A percentile compares a stretch with the other conserved stretches of the same genome.
Evolutionary conservation across 2,329 filamentous ascomycete species (phyloP).

Genomic region (Clarireedia hainanense): DNA sequence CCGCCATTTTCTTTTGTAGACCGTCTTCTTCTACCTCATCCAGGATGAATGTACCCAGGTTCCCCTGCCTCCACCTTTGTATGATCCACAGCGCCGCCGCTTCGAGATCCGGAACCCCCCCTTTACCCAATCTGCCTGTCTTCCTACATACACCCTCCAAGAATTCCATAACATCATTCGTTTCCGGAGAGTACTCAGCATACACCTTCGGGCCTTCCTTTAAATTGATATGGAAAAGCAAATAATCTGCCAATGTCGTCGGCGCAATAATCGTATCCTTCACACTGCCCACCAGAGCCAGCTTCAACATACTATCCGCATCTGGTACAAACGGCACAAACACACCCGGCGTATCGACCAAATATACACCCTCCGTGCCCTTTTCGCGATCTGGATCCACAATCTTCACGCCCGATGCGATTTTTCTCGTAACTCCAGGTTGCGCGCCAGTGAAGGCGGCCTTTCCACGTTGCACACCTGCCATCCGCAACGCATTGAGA

Average conservation of each 20-base stretch:
- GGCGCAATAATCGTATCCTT: constrained; percentile 79
- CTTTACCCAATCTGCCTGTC: constrained; percentile 68
- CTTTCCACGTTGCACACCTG: constrained; percentile 58
- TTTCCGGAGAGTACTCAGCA: constrained; percentile 54
- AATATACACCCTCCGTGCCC: constrained; percentile 51
- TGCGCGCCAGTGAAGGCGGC: constrained; percentile 77
- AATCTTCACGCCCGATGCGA: constrained; percentile 77
- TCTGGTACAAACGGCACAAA: constrained; percentile 88
- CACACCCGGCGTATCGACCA: constrained; percentile 89
- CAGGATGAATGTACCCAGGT: constrained; percentile 68
- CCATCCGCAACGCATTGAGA: constrained; percentile 74
- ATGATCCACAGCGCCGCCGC: constrained; percentile 73
- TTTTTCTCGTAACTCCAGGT: constrained; percentile 82
- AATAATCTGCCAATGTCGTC: constrained; percentile 77
- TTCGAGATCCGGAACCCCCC: constrained; percentile 62
- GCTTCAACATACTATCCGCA: constrained; percentile 83
- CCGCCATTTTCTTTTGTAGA: constrained; percentile 43
- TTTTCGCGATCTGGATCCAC: constrained; percentile 43
- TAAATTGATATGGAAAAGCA: constrained; percentile 75
- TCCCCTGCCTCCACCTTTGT: constrained; percentile 71
- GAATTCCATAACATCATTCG: constrained; percentile 73
- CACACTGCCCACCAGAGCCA: constrained; percentile 85
- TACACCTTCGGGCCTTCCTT: constrained; percentile 20
- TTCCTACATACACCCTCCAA: constrained; percentile 62
- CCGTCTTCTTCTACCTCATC: constrained; percentile 63